phyloP scores from a whole-genome alignment of 78 protist genomes.

The Dictyostelium firmibasis region DNA sequence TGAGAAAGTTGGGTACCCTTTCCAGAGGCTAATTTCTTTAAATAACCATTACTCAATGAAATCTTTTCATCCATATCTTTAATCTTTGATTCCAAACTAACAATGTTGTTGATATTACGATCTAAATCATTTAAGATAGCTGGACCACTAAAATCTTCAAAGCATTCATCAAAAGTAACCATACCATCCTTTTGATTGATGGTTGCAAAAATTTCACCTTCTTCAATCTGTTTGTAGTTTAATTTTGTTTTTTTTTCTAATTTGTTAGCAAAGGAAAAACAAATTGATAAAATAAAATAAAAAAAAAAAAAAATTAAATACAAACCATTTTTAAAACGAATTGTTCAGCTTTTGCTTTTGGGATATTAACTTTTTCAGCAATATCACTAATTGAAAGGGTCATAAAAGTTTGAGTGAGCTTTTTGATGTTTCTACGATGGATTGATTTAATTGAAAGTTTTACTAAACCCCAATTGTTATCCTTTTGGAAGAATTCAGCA shows the following conservation, averaged over 20 bases:
- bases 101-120: neutral
- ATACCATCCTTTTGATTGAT: conserved; percentile 85
- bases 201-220: conserved; percentile 84
- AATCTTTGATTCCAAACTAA: conserved; percentile 16
- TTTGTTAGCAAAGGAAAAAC: too few relatives aligned
- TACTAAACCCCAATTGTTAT: conserved; percentile 83
- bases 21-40: neutral
- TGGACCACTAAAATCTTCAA: conserved; percentile 58
- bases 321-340: conserved; percentile 78
- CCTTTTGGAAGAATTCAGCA: conserved; percentile 73
- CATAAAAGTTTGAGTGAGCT: conserved; percentile 87
- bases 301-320: neutral
- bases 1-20: neutral
- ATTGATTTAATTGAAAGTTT: conserved; percentile 78
- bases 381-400: conserved; percentile 85
- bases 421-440: conserved; percentile 70
- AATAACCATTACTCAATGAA: neutral
- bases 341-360: conserved; percentile 48
- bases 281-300: neutral
- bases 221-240: conserved; percentile 73
- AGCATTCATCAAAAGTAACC: conserved; percentile 78
- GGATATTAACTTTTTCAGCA: conserved; percentile 48
- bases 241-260: neutral
- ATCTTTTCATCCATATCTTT: conserved; percentile 55
- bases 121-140: conserved; percentile 15